phyloP scores from a whole-genome alignment of 352 stramenopile genomes.

The Aphanomyces euteiches region DNA sequence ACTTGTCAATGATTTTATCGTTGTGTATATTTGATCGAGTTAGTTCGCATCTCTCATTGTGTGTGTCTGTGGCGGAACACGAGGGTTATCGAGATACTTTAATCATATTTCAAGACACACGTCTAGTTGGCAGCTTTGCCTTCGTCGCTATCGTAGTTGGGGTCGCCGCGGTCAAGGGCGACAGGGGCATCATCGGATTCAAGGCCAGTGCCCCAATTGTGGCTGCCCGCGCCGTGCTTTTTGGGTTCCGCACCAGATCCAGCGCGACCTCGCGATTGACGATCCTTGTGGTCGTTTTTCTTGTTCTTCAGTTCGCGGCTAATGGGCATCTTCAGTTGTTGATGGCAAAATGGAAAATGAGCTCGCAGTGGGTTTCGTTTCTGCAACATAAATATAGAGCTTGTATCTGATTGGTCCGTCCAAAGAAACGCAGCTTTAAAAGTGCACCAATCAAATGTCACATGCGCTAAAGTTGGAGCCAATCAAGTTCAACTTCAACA shows the following conservation, averaged over 20 bases:
- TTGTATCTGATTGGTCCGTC: too few relatives aligned
- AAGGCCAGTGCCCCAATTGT: slow-evolving; percentile 69
- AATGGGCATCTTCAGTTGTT: slow-evolving; percentile 49
- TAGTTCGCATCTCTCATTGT: background rate
- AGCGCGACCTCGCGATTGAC: slow-evolving; percentile 61
- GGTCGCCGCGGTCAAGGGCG: slow-evolving; percentile 64
- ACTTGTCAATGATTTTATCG: background rate
- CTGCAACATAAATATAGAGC: too few relatives aligned
- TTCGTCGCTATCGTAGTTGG: slow-evolving; percentile 67
- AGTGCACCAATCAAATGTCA: too few relatives aligned
- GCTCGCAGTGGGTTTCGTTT: too few relatives aligned
- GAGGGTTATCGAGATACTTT: too few relatives aligned
- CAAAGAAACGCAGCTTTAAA: too few relatives aligned
- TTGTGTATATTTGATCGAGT: background rate
- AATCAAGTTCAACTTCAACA: too few relatives aligned
- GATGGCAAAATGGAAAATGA: slow-evolving; percentile 12
- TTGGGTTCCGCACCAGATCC: slow-evolving; percentile 49
- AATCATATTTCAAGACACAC: too few relatives aligned
- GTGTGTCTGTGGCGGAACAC: too few relatives aligned
- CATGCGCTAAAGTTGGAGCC: too few relatives aligned
- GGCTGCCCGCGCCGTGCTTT: slow-evolving; percentile 74
- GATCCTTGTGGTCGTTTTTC: slow-evolving; percentile 84
- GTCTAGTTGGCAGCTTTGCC: slow-evolving; percentile 17
- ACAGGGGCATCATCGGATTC: slow-evolving; percentile 1
- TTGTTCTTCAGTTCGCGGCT: slow-evolving; percentile 79